phyloP scores from a whole-genome alignment of 1,284 basidiomycete genomes.

The Dichomitus squalens region DNA sequence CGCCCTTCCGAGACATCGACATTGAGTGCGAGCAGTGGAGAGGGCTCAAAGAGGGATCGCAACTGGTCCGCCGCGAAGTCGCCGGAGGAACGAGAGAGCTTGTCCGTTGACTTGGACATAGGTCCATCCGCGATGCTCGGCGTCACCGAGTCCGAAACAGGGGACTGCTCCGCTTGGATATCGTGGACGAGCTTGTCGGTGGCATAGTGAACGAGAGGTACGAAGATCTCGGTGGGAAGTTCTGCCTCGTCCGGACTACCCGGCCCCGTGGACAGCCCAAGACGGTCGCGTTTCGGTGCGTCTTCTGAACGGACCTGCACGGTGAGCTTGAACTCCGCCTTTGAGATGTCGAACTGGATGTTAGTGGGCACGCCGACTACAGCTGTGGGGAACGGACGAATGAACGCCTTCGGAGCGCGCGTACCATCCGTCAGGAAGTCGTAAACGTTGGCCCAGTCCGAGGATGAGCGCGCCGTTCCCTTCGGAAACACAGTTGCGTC shows the following conservation, averaged over 20 bases:
- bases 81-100: conserved; percentile 8
- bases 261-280: conserved; percentile 18
- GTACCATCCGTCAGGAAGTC: conserved; percentile 82
- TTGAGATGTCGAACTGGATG: conserved; percentile 78
- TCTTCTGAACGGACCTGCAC: conserved; percentile 65
- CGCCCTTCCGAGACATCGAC: conserved; percentile 67
- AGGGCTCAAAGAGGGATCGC: conserved; percentile 4
- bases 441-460: conserved; percentile 49
- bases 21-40: conserved; percentile 40
- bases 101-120: conserved; percentile 22
- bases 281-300: conserved; percentile 27
- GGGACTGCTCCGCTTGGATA: conserved; percentile 15
- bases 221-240: conserved; percentile 80
- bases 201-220: conserved; percentile 91
- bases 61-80: conserved; percentile 2
- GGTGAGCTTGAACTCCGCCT: conserved; percentile 68
- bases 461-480: conserved; percentile 10
- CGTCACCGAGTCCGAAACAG: conserved; percentile 11
- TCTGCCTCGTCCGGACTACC: conserved; percentile 37
- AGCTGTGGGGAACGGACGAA: conserved; percentile 78
- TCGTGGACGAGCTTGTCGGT: conserved; percentile 40
- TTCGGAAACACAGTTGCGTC: conserved; percentile 13
- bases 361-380: conserved; percentile 68
- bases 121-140: conserved; percentile 3
- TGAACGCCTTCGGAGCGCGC: conserved; percentile 81